Evolutionary conservation across 2,329 filamentous ascomycete species (phyloP).

Genomic region (Aspergillus chevalieri): DNA sequence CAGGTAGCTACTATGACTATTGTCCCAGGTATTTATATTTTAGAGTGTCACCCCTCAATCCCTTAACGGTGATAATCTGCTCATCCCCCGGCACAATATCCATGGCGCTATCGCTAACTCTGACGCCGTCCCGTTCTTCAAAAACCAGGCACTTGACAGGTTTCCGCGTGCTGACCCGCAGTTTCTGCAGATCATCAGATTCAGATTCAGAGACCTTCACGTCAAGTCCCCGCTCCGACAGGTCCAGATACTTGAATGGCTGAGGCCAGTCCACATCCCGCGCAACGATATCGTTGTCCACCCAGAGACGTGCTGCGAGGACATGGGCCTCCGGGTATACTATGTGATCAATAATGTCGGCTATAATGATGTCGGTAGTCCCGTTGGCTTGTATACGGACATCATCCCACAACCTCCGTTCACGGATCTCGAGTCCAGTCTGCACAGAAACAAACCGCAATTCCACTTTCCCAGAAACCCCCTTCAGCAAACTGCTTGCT

Average conservation of each 20-base stretch:
- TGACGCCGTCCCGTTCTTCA: slow-evolving; percentile 51
- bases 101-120: slow-evolving; percentile 51
- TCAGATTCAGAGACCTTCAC: slow-evolving; percentile 37
- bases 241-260: slow-evolving; percentile 54
- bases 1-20: slow-evolving; percentile 2
- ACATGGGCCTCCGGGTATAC: slow-evolving; percentile 50
- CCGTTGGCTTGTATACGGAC: slow-evolving; percentile 48
- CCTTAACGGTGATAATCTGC: slow-evolving; percentile 34
- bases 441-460: slow-evolving; percentile 49
- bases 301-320: slow-evolving; percentile 48
- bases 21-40: slow-evolving; percentile 25
- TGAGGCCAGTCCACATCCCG: slow-evolving; percentile 57
- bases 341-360: slow-evolving; percentile 47
- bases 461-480: slow-evolving; percentile 30
- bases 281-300: slow-evolving; percentile 46
- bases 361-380: slow-evolving; percentile 47
- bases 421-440: slow-evolving; percentile 50
- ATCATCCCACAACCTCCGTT: slow-evolving; percentile 43
- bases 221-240: slow-evolving; percentile 46
- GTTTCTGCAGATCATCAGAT: slow-evolving; percentile 15
- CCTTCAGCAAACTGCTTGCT: slow-evolving; percentile 43
- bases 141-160: slow-evolving; percentile 58
- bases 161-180: slow-evolving; percentile 44
- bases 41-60: slow-evolving; percentile 15
- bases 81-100: slow-evolving; percentile 56